These are phyloP conservation scores for Ogataea polymorpha DNA, from an alignment of 805 yeast genomes.

Conservation along the genomic window DNA sequence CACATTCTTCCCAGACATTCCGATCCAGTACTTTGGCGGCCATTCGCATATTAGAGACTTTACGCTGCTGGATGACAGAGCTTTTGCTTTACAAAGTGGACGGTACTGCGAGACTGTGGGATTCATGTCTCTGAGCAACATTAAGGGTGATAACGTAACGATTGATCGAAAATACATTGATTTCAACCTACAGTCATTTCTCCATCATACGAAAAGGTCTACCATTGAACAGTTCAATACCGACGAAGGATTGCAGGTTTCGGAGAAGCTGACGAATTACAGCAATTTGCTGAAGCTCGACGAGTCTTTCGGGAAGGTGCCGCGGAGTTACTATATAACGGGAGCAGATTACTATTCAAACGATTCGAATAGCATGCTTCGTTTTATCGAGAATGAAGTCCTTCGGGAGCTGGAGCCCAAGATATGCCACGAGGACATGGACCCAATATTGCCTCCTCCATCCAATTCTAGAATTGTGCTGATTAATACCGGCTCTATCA, in stretches of 20 bases:
- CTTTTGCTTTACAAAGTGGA: constrained; percentile 88
- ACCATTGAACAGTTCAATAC: constrained; percentile 46
- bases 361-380: constrained; percentile 53
- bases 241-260: constrained; percentile 46
- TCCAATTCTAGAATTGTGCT: constrained; percentile 49
- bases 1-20: constrained; percentile 50
- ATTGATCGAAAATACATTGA: constrained; percentile 73
- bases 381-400: constrained; percentile 55
- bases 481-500: constrained; percentile 82
- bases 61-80: constrained; percentile 56
- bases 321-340: constrained; percentile 60
- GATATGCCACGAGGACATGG: constrained; percentile 18
- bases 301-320: constrained; percentile 61
- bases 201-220: constrained; percentile 49
- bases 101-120: constrained; percentile 94
- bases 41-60: constrained; percentile 92
- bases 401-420: constrained; percentile 35
- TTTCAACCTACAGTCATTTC: constrained; percentile 70
- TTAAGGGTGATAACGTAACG: constrained; percentile 15
- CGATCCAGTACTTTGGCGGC: constrained; percentile 89
- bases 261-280: constrained; percentile 38
- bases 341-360: constrained; percentile 55
- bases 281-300: constrained; percentile 53
- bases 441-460: constrained; percentile 24
- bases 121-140: constrained; percentile 55